phyloP scores from a whole-genome alignment of 192 early-diverging fungal genomes.

The Coemansia sp. region DNA sequence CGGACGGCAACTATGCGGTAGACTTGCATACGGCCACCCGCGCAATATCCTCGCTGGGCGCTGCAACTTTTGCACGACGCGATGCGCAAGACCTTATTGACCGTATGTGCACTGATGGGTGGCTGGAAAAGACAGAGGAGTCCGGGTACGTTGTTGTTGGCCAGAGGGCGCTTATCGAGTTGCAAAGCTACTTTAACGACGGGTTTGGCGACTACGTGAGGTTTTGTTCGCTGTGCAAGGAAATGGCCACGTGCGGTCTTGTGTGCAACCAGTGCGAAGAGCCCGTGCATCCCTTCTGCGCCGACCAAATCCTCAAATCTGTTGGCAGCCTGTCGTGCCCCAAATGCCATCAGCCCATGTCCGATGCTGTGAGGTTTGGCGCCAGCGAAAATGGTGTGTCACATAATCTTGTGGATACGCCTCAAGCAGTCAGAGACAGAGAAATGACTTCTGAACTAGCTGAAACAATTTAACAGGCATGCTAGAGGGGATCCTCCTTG shows the following conservation, averaged over 20 bases:
- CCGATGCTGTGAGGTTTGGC: constrained; percentile 18
- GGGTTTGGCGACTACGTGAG: constrained; percentile 33
- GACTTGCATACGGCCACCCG: constrained; percentile 28
- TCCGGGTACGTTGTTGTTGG: constrained; percentile 19
- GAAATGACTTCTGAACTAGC: background rate
- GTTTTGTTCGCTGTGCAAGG: constrained; percentile 30
- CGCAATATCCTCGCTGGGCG: background rate
- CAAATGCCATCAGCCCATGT: constrained; percentile 19
- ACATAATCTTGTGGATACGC: background rate
- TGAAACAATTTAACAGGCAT: no score
- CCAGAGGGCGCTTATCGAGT: constrained; percentile 28
- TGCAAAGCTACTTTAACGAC: constrained; percentile 25
- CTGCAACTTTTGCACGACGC: constrained; percentile 4
- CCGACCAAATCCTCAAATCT: constrained; percentile 8
- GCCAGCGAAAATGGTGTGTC: constrained; percentile 11
- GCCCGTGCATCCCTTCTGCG: constrained; percentile 38
- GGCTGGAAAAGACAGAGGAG: constrained; percentile 18
- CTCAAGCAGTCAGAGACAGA: background rate
- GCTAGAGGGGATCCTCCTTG: no score
- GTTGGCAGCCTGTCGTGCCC: constrained; percentile 19
- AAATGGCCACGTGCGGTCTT: constrained; percentile 31
- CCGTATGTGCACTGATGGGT: constrained; percentile 21
- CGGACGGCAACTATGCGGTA: constrained; percentile 29
- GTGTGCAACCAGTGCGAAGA: constrained; percentile 26
- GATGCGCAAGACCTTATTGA: constrained; percentile 21